Percentiles rank a stretch among this genome's conserved stretches.
Conservation (phyloP, 1,284 basidiomycete genomes). For the Fomitopsis schrenkii region DNA sequence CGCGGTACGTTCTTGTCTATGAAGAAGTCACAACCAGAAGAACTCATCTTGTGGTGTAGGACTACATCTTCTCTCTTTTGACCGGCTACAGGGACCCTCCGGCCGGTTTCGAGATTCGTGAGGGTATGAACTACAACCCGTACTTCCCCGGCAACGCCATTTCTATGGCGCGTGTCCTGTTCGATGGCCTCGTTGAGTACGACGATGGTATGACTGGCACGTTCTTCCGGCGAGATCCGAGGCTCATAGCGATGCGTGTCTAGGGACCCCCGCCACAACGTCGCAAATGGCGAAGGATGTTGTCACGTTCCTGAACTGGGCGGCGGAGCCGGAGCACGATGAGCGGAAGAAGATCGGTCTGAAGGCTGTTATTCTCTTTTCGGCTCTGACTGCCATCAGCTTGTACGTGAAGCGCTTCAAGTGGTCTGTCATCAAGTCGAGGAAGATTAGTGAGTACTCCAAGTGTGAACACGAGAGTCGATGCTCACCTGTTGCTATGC, state of each 20-base stretch:
- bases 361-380: constrained; percentile 90
- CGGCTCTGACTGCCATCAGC: constrained; percentile 75
- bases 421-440: constrained; percentile 89
- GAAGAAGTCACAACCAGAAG: background rate
- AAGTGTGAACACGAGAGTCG: background rate
- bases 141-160: constrained; percentile 98
- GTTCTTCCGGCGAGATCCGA: background rate
- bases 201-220: constrained; percentile 67
- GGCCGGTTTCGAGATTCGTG: constrained; percentile 93
- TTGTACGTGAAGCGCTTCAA: constrained; percentile 95
- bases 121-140: constrained; percentile 97
- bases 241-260: background rate
- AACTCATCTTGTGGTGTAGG: constrained; percentile 44
- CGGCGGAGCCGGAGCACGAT: constrained; percentile 97
- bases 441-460: constrained; percentile 77
- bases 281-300: constrained; percentile 99
- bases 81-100: constrained; percentile 98
- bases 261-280: constrained; percentile 93
- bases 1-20: constrained; percentile 55
- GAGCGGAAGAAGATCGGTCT: constrained; percentile 95
- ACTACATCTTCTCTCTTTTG: constrained; percentile 96
- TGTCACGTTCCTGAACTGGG: constrained; percentile 91
- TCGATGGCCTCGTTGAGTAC: constrained; percentile 94
- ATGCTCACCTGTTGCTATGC: constrained; percentile 9
- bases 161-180: constrained; percentile 96